Evolutionary conservation across 495 filamentous ascomycete genomes (phyloP), one percentile per base, ranked within the genome.

Genomic region (Apiosordaria backusii): DNA sequence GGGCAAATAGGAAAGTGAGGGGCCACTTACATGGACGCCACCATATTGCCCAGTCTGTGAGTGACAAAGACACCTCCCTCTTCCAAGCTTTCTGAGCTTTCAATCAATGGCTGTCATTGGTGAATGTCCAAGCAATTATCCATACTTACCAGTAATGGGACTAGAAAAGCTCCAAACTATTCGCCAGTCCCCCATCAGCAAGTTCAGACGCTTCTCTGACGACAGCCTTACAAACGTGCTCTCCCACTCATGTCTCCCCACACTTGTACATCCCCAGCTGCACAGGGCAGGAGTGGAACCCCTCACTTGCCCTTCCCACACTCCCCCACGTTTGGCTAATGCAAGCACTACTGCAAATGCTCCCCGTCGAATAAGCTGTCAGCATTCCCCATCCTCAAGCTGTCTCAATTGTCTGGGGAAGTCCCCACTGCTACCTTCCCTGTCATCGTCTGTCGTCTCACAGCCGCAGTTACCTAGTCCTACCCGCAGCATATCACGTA

Each of bases 261-360:
- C 27, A 29, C 27, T 29, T 29, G 27, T 29, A 29, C 7, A 29
- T 29, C 3, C 27, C 27, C 27, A 29, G 27, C 16, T 18, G 16
- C 52, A 55, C 52, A 55, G 19, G 52, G 52, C 9, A 23, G 0
- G n/a, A 21, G 4, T 55, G n/a, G n/a, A 55, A 55, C n/a, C 52
- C 52, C 52, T 23, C 52, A 19, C 22, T 55, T 23, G 50, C 52
- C 52, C 21, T 55, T 55, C 52, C 52, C 52, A 68, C 70, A 69
- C 21, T 74, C 74, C 76, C 74, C 76, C 73, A 78, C 76, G 76
- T 75, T 77, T 71, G 64, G 61, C 73, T 76, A 75, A 75, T 77
- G 75, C 75, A 67, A 54, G 62, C 22, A 45, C 71, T 67, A 5
- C 66, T 69, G 72, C 72, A 70, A 22, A 60, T 57, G 64, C 50